Evolutionary conservation across 768 basidiomycete genomes (phyloP).

Genomic region (Podaxis carcinomalis): DNA sequence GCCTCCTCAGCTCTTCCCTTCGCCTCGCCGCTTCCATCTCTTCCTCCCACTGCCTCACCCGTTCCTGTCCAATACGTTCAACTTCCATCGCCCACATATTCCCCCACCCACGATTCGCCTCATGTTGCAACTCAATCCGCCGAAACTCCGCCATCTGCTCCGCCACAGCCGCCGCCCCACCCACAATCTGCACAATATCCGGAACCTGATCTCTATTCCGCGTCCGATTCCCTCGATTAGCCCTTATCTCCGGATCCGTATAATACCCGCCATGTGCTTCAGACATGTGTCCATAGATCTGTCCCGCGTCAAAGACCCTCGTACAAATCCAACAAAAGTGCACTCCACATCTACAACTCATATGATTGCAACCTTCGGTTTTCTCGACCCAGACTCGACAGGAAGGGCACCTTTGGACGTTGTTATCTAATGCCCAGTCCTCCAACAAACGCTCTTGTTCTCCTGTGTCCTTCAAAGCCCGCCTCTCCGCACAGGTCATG

Average conservation of each 20-base stretch:
- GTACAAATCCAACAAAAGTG: conserved; percentile 28
- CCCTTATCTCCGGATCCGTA: not conserved
- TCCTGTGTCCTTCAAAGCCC: conserved; percentile 27
- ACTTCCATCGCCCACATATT: not conserved
- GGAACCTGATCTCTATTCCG: not conserved
- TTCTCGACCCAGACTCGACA: conserved; percentile 46
- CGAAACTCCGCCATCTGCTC: conserved; percentile 7
- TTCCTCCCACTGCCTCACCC: not conserved
- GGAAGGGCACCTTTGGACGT: conserved; percentile 43
- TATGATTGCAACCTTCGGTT: conserved; percentile 52
- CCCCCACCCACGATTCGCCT: not conserved
- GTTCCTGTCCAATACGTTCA: not conserved
- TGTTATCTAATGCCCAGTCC: conserved; percentile 30
- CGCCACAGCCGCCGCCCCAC: conserved; percentile 1
- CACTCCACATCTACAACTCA: conserved; percentile 44
- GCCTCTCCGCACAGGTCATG: conserved; percentile 42
- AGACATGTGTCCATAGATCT: conserved; percentile 13
- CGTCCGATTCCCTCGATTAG: not conserved
- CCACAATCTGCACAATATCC: conserved; percentile 6
- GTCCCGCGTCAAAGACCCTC: conserved; percentile 10
- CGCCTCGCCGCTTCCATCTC: not conserved
- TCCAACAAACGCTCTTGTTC: conserved; percentile 40
- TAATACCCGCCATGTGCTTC: conserved; percentile 10
- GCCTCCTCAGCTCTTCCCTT: not conserved
- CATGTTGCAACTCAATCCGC: not conserved